A percentile compares a stretch with the other conserved stretches of the same genome.
phyloP scores from a whole-genome alignment of 2,329 filamentous ascomycete species.

The Aspergillus pseudoglaucus region DNA sequence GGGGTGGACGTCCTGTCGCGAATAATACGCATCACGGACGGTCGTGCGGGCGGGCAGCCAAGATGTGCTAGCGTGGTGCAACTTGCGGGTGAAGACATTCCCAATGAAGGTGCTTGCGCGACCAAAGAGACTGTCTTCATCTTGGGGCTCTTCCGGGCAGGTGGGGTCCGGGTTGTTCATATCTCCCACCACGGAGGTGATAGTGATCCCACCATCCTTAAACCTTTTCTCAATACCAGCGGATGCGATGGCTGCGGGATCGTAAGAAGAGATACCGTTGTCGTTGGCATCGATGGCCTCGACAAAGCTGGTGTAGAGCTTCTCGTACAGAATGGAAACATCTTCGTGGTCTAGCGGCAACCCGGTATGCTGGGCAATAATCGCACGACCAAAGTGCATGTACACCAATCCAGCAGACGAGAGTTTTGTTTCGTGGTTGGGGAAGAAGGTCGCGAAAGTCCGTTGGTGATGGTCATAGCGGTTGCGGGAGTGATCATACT shows the following conservation, averaged over 20 bases:
- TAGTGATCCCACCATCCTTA: constrained; percentile 71
- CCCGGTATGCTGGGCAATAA: constrained; percentile 64
- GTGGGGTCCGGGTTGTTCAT: constrained; percentile 61
- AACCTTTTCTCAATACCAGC: constrained; percentile 77
- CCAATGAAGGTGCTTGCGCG: constrained; percentile 77
- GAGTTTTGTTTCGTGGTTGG: constrained; percentile 76
- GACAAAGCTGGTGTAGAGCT: constrained; percentile 88
- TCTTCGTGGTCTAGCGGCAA: constrained; percentile 57
- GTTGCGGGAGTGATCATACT: constrained; percentile 70
- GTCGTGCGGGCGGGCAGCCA: constrained; percentile 85
- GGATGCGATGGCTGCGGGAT: constrained; percentile 60
- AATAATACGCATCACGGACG: constrained; percentile 68
- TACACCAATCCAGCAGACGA: constrained; percentile 91
- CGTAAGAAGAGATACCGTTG: constrained; percentile 84
- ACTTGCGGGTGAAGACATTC: constrained; percentile 74
- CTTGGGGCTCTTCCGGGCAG: constrained; percentile 55
- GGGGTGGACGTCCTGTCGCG: constrained; percentile 60
- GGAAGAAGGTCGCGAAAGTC: constrained; percentile 79
- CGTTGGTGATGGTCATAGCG: constrained; percentile 98
- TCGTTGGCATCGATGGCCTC: constrained; percentile 97
- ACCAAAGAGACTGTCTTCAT: constrained; percentile 75
- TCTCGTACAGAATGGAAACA: constrained; percentile 70
- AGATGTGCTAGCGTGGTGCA: constrained; percentile 65
- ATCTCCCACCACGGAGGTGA: constrained; percentile 75
- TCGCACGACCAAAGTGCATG: constrained; percentile 84